Base-by-base conservation (phyloP, 805 yeast genomes). In the Saccharomycopsis selenospora region DNA sequence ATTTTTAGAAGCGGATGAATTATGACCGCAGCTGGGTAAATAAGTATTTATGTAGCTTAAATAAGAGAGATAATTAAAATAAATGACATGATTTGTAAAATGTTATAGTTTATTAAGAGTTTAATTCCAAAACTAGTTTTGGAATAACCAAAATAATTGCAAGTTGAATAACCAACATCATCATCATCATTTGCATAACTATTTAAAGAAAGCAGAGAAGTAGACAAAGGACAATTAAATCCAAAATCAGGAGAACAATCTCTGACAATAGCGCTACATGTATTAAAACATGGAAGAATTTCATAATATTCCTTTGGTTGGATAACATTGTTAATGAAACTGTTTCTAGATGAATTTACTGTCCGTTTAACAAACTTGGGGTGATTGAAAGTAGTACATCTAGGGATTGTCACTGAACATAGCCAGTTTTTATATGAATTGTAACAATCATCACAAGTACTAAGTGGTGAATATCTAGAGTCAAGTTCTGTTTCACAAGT, bases 361-460 rank as follows among this genome's bases (percentile, higher is more conserved):
- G 66, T 62, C 28, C 95, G 69, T 24, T 56, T 49, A 18, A 64
- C 61, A 60, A 74, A 80, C 4, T 75, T 76, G 0, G 71, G 56
- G 6, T 66, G 52, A 4, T 74, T 60, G 11, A 61, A 54, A 11
- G 83, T 79, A 1, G 86, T 71, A 58, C 99, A 91, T 26, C 97
- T 69, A 0, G 98, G 98, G 4, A 91, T 85, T 0, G 88, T 71
- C 3, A 88, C 87, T 0, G 95, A 73, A 65, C 99, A 91, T 17
- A 93, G 71, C 99, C 99, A 91, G 57, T 81, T 72, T 57, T 77
- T 79, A 62, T 91, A 91, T 1, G 90, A 72, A 1, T 61, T 55
- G 1, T 73, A 72, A 61, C 99, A 91, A 58, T 86, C 80, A 11
- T 68, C 71, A 59, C 99, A 91, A 0, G 82, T 71, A 33, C 78